Conservation (phyloP, 202 grass and related monocot species). For the Carex arenaria region DNA sequence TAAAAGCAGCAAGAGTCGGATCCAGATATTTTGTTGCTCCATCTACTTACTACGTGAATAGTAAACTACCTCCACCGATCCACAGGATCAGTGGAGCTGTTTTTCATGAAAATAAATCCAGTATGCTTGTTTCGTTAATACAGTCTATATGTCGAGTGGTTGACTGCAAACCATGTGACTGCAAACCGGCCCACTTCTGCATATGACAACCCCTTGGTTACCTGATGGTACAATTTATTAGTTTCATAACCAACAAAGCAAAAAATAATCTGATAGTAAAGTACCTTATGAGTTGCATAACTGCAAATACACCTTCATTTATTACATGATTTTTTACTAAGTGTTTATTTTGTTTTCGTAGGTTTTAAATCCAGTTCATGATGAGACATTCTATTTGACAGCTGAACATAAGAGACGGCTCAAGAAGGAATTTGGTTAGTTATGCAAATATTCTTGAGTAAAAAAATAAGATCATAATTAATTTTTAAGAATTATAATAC, state of each 20-base stretch:
- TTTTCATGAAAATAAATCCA: too few species aligned
- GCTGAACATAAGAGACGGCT: slow-evolving; percentile 71
- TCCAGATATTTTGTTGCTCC: too few species aligned
- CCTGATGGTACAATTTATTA: neutral
- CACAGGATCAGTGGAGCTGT: too few species aligned
- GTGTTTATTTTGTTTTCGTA: slow-evolving; percentile 2
- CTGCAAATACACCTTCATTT: neutral
- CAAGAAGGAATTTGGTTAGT: slow-evolving; percentile 84
- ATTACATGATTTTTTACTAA: slow-evolving; percentile 23
- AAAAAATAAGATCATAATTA: neutral
- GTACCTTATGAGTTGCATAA: neutral
- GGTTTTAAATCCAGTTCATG: slow-evolving; percentile 75
- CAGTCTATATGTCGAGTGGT: neutral
- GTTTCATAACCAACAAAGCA: neutral
- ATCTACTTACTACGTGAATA: too few species aligned
- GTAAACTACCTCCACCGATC: too few species aligned
- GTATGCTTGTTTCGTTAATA: too few species aligned
- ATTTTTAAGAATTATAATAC: neutral
- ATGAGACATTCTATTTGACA: slow-evolving; percentile 82
- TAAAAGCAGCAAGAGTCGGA: too few species aligned
- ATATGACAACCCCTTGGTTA: neutral
- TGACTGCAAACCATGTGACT: too few species aligned
- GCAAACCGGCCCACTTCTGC: neutral
- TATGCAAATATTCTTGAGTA: neutral
- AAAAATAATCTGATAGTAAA: neutral